Base-by-base conservation (phyloP, 2,329 filamentous ascomycete genomes). In the Aureobasidium sp. region DNA sequence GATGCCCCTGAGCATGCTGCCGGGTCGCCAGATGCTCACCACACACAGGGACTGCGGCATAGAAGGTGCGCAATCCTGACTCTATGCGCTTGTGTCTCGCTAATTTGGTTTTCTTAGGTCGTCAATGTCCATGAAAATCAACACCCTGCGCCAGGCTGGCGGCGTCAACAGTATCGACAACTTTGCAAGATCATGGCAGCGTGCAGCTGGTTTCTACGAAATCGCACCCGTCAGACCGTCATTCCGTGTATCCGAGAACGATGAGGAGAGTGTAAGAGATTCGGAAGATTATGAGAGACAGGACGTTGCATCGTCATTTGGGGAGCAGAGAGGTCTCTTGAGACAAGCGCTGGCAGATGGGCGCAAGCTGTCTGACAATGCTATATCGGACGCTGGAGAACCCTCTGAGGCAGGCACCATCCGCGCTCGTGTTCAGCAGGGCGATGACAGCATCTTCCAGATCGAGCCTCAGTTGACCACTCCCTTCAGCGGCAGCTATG, bases 131-230 rank as follows among this genome's bases (percentile, higher is more conserved):
- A 75, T 81, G 70, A 79, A 81, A 54, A 71, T 83, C 60, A 74
- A 76, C 50, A 75, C 79, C 7, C 64, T 79, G 22, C 69, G 89
- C 67, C 86, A 96, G 64, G 87, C 90, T 52, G 94, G 93, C 66
- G 93, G 93, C 56, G 88, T 92, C 64, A 97, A 97, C 78, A 95
- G 90, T 74, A 89, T 97, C 69, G 88, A 94, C 70, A 96, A 92
- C 70, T 97, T 97, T 72, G 90, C 92, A 48, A 85, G 89, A 64
- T 96, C 90, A 68, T 96, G 91, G 89, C 90, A 93, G 75, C 86
- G 93, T 72, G 93, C 93, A 40, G 91, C 91, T 29, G 87, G 83
- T 62, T 97, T 97, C 74, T 83, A 85, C 66, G 92, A 97, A 73
- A 90, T 96, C 67, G 87, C 94, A 37, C 90, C 91, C 5, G 86